phyloP scores from a whole-genome alignment of 1,284 basidiomycete species.

The Cutaneotrichosporon cavernicola region DNA sequence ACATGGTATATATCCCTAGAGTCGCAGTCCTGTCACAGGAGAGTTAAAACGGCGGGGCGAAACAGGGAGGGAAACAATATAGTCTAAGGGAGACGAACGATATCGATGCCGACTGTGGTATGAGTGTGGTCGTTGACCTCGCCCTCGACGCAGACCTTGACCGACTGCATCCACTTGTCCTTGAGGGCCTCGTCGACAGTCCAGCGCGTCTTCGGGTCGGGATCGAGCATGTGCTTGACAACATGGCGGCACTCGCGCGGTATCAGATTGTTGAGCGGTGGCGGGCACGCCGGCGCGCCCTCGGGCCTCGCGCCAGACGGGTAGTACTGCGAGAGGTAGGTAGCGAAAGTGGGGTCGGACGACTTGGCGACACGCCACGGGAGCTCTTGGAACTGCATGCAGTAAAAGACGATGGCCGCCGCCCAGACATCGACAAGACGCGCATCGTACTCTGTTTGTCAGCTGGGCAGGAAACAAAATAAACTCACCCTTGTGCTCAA shows the following conservation, averaged over 20 bases:
- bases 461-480: not conserved
- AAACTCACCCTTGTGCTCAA: constrained; percentile 84
- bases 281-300: constrained; percentile 34
- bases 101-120: constrained; percentile 42
- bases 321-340: constrained; percentile 70
- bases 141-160: constrained; percentile 60
- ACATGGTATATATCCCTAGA: constrained; percentile 18
- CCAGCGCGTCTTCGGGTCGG: constrained; percentile 77
- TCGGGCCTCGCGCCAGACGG: constrained; percentile 33
- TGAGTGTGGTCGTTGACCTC: constrained; percentile 44
- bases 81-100: constrained; percentile 26
- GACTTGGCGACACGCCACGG: constrained; percentile 94
- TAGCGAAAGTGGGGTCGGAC: constrained; percentile 76
- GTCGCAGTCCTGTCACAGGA: constrained; percentile 5
- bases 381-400: constrained; percentile 93
- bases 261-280: constrained; percentile 73
- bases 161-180: constrained; percentile 76
- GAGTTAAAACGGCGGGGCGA: not conserved
- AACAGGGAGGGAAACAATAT: not conserved
- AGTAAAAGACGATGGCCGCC: constrained; percentile 95
- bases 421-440: constrained; percentile 98
- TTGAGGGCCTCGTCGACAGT: constrained; percentile 80
- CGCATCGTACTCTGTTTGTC: constrained; percentile 82
- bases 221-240: constrained; percentile 93
- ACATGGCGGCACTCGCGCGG: constrained; percentile 81